Evolutionary conservation across 2,329 filamentous ascomycete species (phyloP), one percentile per base, ranked within the genome.

Genomic region (Drechmeria coniospora): DNA sequence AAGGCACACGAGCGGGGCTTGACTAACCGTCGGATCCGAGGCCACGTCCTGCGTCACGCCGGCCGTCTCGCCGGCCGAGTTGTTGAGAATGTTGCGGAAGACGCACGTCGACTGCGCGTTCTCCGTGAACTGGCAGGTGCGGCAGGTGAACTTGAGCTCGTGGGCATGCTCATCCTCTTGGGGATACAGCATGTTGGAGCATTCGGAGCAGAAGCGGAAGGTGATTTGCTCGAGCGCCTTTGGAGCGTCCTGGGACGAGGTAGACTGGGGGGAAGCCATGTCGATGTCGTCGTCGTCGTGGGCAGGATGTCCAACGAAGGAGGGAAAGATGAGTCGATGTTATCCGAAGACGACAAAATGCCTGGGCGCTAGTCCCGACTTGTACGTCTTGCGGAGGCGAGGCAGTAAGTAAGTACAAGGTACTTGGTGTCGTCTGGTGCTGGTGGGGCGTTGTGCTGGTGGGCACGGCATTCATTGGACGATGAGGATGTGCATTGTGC

Each of bases 151-250:
- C 63, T 93, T 79, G 42, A 98, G 75, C 45, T 75, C 77, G 60
- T 81, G 81, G 36, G 74, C 74, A 35, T 76, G 65, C 36, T 78
- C 74, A 56, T 98, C 84, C 63, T 98, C 92, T 58, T 92, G 90
- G 27, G 90, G 90, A 50, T 95, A 95, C 30, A 98, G 67, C 70
- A 98, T 80, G 65, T 98, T 98, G 45, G 86, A 93, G 62, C 90
- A 98, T 67, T 98, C 90, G 44, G 83, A 84, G 64, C 90, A 98
- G 68, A 98, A 98, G 47, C 82, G 79, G 58, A 95, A 98, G 26
- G 82, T 84, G 55, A 95, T 86, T 54, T 92, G 83, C 57, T 87
- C 75, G 38, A 63, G 60, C 41, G 61, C 61, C 45, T 64, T 65
- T 43, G 50, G 47, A 37, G 45, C 53, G 25, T 60, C 57, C 37